Base-by-base conservation (phyloP, 148 eudicot genomes). In the Camellia japonica region DNA sequence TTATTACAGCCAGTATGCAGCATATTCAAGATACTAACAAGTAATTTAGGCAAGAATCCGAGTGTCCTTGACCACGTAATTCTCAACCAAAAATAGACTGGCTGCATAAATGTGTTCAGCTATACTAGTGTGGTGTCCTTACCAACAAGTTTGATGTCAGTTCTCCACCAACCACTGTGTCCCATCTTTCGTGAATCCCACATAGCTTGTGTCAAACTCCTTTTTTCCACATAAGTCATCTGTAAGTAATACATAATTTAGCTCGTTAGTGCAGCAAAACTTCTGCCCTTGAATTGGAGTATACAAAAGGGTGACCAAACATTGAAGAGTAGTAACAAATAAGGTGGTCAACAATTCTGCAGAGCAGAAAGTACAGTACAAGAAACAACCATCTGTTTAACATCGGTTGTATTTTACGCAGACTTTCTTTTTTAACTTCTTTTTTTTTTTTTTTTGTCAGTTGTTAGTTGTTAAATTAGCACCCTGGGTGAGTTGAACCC, bases 121-220 rank as follows among this genome's bases (percentile, higher is more conserved):
- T 42, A 41, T 18, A 18, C 18, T 74, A 3, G 13, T 16, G 10
- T n/a, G 63, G 76, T 60, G 12, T 14, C 43, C 90, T 88, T 88
- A 96, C 99, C 99, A 84, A 96, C 97, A 85, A 96, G 95, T 83
- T 96, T 90, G 89, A 96, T 89, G 86, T 96, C 99, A 71, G 99
- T 94, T 92, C 80, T 96, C 97, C 42, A 88, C 90, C 75, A 96
- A 79, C 99, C 99, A 96, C 70, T 94, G 94, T 61, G 99, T 98
- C 70, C 99, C 99, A 78, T 96, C 98, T 80, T 90, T 84, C 92
- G 89, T 92, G 87, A 96, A 96, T 68, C 93, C 99, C 73, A 92
- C 95, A 85, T 92, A 96, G 92, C 94, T 94, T 72, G 94, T 64
- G 85, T 96, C 99, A 66, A 96, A 94, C 86, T 80, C 97, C 87